Base-by-base conservation (phyloP, 2,329 filamentous ascomycete species). In the Alternaria arborescens region DNA sequence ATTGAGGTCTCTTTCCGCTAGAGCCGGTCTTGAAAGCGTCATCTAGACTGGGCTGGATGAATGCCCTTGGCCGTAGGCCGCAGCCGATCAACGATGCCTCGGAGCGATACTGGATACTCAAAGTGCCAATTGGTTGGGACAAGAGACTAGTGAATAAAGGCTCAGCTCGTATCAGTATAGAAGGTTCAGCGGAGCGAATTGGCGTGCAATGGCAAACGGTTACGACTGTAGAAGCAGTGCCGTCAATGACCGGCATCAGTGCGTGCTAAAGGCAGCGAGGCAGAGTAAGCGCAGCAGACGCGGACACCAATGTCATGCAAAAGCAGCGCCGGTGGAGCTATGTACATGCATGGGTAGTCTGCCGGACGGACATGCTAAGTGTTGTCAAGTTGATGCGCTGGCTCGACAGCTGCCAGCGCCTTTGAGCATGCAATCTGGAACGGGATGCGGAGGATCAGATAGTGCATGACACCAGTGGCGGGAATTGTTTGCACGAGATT, bases 321-420 rank as follows among this genome's bases (percentile, higher is more conserved):
- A 77, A 78, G 74, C 73, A 76, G 72, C 74, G 71, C 62, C 64
- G 65, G 70, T 66, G 68, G 67, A 72, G 64, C 58, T 64, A 66
- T 72, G 74, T 76, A 77, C 63, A 71, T 77, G 72, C 76, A 78
- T 76, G 76, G 76, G 70, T 78, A 71, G 73, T 71, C 71, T 75
- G 74, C 71, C 71, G 74, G 70, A 73, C 68, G 70, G 71, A 67
- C 72, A 72, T 75, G 76, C 75, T 77, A 77, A 74, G 76, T 77
- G 76, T 73, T 78, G 76, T 78, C 76, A 77, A 74, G 65, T 72
- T 78, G 76, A 78, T 78, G 76, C 75, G 76, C 70, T 78, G 76
- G 75, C 75, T 78, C 75, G 75, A 76, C 73, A 76, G 73, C 71
- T 75, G 75, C 72, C 76, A 76, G 69, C 75, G 75, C 69, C 72